phyloP scores from a whole-genome alignment of 192 early-diverging fungal genomes.

The Chytriomyces confervae region DNA sequence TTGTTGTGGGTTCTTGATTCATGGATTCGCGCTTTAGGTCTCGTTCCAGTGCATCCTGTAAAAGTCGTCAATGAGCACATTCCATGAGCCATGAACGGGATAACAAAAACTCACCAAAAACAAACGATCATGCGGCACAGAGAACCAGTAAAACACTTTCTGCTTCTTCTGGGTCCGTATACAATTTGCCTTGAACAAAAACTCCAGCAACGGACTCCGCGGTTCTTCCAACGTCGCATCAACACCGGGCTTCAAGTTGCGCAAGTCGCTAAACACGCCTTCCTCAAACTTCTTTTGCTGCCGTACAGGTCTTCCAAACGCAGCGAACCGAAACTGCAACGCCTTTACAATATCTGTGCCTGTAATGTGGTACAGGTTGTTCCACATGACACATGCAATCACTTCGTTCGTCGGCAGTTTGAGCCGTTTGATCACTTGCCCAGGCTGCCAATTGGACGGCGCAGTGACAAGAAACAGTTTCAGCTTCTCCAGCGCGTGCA shows the following conservation, averaged over 20 bases:
- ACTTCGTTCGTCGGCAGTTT: conserved; percentile 82
- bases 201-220: conserved; percentile 90
- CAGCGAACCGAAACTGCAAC: conserved; percentile 89
- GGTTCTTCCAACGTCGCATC: conserved; percentile 93
- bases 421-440: conserved; percentile 63
- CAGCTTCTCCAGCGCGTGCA: conserved; percentile 35
- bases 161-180: conserved; percentile 99
- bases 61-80: not conserved
- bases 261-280: conserved; percentile 93
- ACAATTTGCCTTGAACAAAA: conserved; percentile 94
- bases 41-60: conserved; percentile 93
- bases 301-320: conserved; percentile 81
- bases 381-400: conserved; percentile 93
- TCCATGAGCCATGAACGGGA: not conserved
- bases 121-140: conserved; percentile 91
- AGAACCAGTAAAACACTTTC: conserved; percentile 99
- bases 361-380: conserved; percentile 91
- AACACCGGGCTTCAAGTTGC: conserved; percentile 93
- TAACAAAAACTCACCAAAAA: conserved; percentile 62
- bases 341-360: conserved; percentile 95
- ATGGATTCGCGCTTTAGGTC: conserved; percentile 93
- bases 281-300: conserved; percentile 97
- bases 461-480: conserved; percentile 63
- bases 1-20: conserved; percentile 82
- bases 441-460: conserved; percentile 66